Evolutionary conservation across 2,329 filamentous ascomycete species (phyloP).

Genomic region (Venturia effusa): DNA sequence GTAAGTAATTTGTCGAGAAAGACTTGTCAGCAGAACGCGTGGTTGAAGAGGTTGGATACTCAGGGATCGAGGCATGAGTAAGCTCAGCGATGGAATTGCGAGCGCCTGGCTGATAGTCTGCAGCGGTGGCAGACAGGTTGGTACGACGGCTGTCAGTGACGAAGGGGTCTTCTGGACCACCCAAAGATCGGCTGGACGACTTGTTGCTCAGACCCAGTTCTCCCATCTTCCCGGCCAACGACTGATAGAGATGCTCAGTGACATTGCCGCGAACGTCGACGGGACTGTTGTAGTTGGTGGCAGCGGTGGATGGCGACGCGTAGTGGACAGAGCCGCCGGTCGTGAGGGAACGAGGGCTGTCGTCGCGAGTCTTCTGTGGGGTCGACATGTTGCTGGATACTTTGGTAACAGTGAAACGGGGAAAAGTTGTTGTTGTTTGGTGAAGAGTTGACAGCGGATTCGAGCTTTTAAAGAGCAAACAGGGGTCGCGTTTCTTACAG

Average conservation of each 20-base stretch:
- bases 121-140: slow-evolving; percentile 2
- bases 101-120: slow-evolving; percentile 5
- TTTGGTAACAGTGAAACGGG: not conserved
- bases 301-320: slow-evolving; percentile 9
- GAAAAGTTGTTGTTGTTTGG: not conserved
- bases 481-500: not conserved
- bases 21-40: not conserved
- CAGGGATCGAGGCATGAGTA: not conserved
- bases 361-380: slow-evolving; percentile 5
- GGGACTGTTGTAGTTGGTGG: slow-evolving; percentile 8
- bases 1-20: not conserved
- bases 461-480: not conserved
- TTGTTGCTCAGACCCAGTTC: not conserved
- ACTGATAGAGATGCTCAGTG: slow-evolving; percentile 1
- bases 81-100: not conserved
- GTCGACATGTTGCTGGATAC: slow-evolving; percentile 5
- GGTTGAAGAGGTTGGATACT: not conserved
- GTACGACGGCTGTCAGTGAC: not conserved
- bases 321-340: slow-evolving; percentile 4
- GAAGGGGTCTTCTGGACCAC: slow-evolving; percentile 6
- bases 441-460: not conserved
- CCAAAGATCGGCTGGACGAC: not conserved
- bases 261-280: slow-evolving; percentile 3
- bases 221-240: not conserved
- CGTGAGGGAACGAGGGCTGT: not conserved